Conservation (phyloP, 148 eudicot genomes). For the Vaccinium macrocarpon region DNA sequence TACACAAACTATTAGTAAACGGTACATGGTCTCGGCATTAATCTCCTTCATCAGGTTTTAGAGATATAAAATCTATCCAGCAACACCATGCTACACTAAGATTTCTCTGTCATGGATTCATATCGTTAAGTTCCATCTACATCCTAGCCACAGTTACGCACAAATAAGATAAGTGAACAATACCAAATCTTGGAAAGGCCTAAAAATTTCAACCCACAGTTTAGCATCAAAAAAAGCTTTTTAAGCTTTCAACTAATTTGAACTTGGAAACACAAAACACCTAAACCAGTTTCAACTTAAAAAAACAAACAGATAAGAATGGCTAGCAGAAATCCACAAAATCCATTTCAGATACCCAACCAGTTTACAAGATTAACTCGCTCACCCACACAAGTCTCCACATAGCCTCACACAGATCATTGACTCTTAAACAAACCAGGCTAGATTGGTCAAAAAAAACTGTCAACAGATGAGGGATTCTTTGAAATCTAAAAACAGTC, state of each 20-base stretch:
- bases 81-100: not conserved
- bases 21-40: not conserved
- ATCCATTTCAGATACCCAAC: not conserved
- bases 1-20: not conserved
- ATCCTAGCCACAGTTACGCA: not conserved
- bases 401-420: not conserved
- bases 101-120: not conserved
- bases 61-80: not conserved
- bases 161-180: not conserved
- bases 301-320: not conserved
- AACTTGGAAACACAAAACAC: not conserved
- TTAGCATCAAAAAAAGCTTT: not conserved
- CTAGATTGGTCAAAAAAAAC: not conserved
- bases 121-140: not conserved
- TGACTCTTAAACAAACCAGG: not conserved
- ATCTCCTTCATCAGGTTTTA: not conserved
- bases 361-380: not conserved
- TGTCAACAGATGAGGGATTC: not conserved
- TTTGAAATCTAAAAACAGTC: not conserved
- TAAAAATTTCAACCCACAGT: not conserved
- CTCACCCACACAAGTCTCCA: not conserved
- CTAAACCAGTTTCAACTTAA: not conserved
- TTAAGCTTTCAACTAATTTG: not conserved
- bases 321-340: not conserved
- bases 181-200: not conserved